Evolutionary conservation across 495 filamentous ascomycete genomes (phyloP).

Genomic region (Lophiotrema nucula): DNA sequence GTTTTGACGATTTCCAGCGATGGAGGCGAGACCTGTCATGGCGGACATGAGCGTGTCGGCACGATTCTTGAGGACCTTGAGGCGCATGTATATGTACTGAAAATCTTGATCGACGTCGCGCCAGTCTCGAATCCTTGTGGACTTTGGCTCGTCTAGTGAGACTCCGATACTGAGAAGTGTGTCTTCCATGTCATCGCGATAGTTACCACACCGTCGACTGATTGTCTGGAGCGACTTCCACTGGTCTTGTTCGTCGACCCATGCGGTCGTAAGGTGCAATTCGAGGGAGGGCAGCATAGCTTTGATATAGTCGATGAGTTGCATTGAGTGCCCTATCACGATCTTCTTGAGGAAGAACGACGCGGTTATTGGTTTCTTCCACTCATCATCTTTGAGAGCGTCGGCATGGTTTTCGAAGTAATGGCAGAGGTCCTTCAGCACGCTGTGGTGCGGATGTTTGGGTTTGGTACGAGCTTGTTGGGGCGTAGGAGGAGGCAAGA

Average conservation of each 20-base stretch:
- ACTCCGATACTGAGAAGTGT: slow-evolving; percentile 25
- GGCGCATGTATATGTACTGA: slow-evolving; percentile 31
- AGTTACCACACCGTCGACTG: slow-evolving; percentile 29
- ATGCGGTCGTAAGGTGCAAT: slow-evolving; percentile 21
- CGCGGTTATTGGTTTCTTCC: slow-evolving; percentile 14
- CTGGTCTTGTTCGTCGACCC: slow-evolving; percentile 30
- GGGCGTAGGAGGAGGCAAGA: slow-evolving; percentile 11
- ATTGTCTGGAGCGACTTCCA: slow-evolving; percentile 32
- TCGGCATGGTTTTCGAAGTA: slow-evolving; percentile 23
- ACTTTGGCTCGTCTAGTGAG: neutral
- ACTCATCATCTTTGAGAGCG: neutral
- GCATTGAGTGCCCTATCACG: slow-evolving; percentile 28
- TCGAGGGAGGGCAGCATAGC: slow-evolving; percentile 32
- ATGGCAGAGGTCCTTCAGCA: slow-evolving; percentile 19
- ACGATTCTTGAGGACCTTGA: slow-evolving; percentile 29
- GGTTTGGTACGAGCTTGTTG: neutral
- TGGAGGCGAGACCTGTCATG: slow-evolving; percentile 31
- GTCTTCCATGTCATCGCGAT: slow-evolving; percentile 33
- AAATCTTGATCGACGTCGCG: slow-evolving; percentile 20
- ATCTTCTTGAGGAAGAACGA: slow-evolving; percentile 31
- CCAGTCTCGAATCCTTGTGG: slow-evolving; percentile 4
- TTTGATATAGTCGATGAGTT: slow-evolving; percentile 33
- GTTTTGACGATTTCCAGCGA: slow-evolving; percentile 31
- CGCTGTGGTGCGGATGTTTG: slow-evolving; percentile 20
- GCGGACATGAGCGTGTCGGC: slow-evolving; percentile 29